Evolutionary conservation across 2,329 filamentous ascomycete genomes (phyloP), one percentile per base, ranked within the genome.

Genomic region (Aureobasidium sp.): DNA sequence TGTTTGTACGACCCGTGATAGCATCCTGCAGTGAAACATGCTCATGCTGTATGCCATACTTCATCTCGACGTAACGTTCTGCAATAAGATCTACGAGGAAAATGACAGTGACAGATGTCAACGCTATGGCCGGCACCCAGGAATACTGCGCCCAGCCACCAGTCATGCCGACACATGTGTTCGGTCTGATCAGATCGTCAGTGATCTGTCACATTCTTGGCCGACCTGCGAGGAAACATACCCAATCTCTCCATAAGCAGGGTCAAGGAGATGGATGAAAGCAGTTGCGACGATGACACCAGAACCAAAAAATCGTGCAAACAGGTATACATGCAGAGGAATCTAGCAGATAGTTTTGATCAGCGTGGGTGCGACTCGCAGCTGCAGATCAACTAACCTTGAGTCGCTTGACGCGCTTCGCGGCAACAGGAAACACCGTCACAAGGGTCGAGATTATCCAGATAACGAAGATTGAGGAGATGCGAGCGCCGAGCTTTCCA

Each of bases 231-330:
- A 27, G 71, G 10, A 2, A 2, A 32, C 65, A 0, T 76, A 72
- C 5, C 80, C 79, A 58, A 73, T 58, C 25, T 58, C 42, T 6
- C 42, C n/a, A 16, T 58, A 58, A 5, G 54, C 54, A 15, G 1
- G 45, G 13, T 58, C 54, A 8, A 58, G 42, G 5, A 58, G 25
- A 39, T 58, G 54, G 9, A 58, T 58, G 73, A 95, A 96, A 0
- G 92, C 90, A 1, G 93, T 97, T 5, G 90, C 88, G 66, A 97
- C 84, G 69, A 97, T 97, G 65, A 97, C 91, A 45, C 93, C 93
- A 0, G 91, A 93, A 66, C 93, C 93, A 70, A 97, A 90, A 75
- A 93, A 96, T 73, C 96, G 96, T 67, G 88, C 88, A 60, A 93
- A 77, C 73, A 96, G 96, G 75, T 96, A 96, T 5, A 85, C 82